These are phyloP conservation scores for Calycina herbarum DNA, from an alignment of 2,329 filamentous ascomycete genomes.

Conservation along the genomic window DNA sequence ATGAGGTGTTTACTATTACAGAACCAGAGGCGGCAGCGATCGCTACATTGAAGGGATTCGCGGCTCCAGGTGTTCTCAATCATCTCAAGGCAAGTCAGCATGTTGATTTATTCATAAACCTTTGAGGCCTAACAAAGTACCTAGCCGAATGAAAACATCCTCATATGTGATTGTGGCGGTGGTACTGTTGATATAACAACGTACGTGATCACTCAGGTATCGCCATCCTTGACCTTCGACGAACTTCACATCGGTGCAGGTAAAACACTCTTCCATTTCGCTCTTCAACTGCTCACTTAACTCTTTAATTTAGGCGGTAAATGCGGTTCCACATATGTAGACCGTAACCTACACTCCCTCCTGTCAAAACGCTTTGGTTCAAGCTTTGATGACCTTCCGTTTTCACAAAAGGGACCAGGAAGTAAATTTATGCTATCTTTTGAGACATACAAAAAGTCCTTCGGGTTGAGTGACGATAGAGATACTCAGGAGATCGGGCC, in stretches of 20 bases:
- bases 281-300: not conserved
- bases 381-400: conserved; percentile 21
- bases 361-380: conserved; percentile 26
- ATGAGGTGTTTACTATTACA: conserved; percentile 29
- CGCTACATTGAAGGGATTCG: conserved; percentile 21
- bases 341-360: conserved; percentile 29
- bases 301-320: conserved; percentile 26
- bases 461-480: conserved; percentile 20
- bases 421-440: conserved; percentile 27
- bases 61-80: conserved; percentile 14
- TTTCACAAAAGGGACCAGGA: conserved; percentile 24
- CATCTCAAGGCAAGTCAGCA: conserved; percentile 18
- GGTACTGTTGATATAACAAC: conserved; percentile 33
- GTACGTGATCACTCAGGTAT: conserved; percentile 25
- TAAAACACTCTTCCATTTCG: not conserved
- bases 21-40: conserved; percentile 34
- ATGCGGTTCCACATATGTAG: conserved; percentile 31
- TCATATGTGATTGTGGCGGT: conserved; percentile 32
- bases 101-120: not conserved
- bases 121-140: not conserved
- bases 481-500: conserved; percentile 19
- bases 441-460: conserved; percentile 23
- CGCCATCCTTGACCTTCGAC: conserved; percentile 23
- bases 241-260: conserved; percentile 26
- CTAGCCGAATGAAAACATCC: conserved; percentile 25